Base-by-base conservation (phyloP, 306 rosid genomes). In the Pyrus pyrifolia region DNA sequence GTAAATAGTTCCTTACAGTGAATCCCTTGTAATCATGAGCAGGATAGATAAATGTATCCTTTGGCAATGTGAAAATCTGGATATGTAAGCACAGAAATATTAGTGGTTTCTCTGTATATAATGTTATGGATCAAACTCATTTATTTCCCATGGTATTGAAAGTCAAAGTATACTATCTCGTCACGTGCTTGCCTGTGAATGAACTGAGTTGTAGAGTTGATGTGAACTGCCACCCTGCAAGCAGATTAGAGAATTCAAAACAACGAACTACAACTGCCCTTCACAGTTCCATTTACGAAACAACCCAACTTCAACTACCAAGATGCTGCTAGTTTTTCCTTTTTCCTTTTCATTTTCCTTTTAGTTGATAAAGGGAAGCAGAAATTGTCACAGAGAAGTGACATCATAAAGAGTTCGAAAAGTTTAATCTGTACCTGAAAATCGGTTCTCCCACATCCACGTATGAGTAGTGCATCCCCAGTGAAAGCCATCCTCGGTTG, bases 381-480 rank as follows among this genome's bases (percentile, higher is more conserved):
- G 70, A 25, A 15, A 42, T 65, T 75, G 38, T n/a, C 66, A 64
- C 53, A 31, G 66, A 81, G 73, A 80, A 68, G 81, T 31, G 62
- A 76, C 8, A 45, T 17, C 4, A 14, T 25, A 57, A 17, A 65
- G 15, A 68, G 3, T 19, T 6, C 10, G 21, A 63, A 35, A 73
- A 13, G 12, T 25, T 45, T 25, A 62, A 78, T n/a, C 29, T n/a
- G 18, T 22, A 96, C 99, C 97, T 96, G 99, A 87, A 92, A 96
- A 81, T 92, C 96, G 22, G 98, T 96, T 84, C 99, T 89, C 70
- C 98, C 99, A 71, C 99, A 96, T 76, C 97, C 98, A n/a, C 97
- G 93, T 76, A 96, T 89, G 70, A 92, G 83, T 44, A 92, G 46
- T 52, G 96, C 69, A 70, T 96, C 99, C 64, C 97, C 98, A 0